phyloP scores from a whole-genome alignment of 2,329 filamentous ascomycete species.

The Fusarium redolens region DNA sequence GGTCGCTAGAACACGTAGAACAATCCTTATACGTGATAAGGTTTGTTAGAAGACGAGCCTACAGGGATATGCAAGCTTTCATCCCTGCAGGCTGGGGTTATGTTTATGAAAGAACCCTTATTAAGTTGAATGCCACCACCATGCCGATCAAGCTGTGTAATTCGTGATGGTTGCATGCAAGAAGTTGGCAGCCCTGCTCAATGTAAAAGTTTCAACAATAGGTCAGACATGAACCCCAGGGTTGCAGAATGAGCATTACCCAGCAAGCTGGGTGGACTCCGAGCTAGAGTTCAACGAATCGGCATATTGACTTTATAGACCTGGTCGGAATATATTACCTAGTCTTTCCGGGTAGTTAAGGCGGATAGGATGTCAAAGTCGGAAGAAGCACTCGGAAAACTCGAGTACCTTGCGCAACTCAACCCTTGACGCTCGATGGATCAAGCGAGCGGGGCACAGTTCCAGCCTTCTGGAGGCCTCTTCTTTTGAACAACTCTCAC shows the following conservation, averaged over 20 bases:
- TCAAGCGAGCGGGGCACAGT: not conserved
- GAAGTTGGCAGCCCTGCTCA: not conserved
- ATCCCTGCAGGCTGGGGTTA: not conserved
- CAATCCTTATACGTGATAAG: constrained; percentile 6
- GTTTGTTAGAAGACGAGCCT: not conserved
- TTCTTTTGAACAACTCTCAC: not conserved
- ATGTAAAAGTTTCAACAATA: not conserved
- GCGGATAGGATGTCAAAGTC: constrained; percentile 5
- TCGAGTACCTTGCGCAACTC: not conserved
- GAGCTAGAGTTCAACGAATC: not conserved
- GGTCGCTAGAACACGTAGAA: not conserved
- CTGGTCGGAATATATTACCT: not conserved
- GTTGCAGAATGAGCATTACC: constrained; percentile 5
- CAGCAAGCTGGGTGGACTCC: constrained; percentile 6
- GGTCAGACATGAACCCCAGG: not conserved
- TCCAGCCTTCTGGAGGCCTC: constrained; percentile 34
- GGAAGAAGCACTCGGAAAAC: constrained; percentile 6
- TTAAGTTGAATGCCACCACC: not conserved
- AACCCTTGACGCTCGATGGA: not conserved
- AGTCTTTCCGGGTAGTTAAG: not conserved
- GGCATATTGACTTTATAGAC: not conserved
- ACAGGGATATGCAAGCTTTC: not conserved
- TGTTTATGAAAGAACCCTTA: not conserved
- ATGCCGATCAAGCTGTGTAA: not conserved
- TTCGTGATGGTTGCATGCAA: not conserved